Evolutionary conservation across 495 filamentous ascomycete genomes (phyloP).

Genomic region (Tuber microsphaerosporum): DNA sequence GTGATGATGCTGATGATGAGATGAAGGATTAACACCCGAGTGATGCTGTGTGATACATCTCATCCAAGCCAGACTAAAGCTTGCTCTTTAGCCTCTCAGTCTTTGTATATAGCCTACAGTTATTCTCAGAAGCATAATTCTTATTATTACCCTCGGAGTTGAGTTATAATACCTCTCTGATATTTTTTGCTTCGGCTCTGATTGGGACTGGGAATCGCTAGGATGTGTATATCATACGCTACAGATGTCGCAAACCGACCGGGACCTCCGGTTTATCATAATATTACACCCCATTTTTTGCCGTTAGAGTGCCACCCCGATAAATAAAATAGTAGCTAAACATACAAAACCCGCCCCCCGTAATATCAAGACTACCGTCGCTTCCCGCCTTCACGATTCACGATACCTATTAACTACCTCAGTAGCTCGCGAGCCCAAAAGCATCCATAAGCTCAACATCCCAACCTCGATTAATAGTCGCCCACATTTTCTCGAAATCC

Average conservation of each 20-base stretch:
- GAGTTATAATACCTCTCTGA: background rate
- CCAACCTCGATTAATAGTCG: too few species aligned
- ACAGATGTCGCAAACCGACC: background rate
- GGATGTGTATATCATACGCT: background rate
- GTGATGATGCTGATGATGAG: constrained; percentile 51
- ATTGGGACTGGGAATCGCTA: background rate
- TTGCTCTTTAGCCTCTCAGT: background rate
- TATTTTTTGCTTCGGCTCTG: background rate
- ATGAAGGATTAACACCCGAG: constrained; percentile 28
- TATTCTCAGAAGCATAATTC: background rate
- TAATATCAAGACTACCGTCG: too few species aligned
- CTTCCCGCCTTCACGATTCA: too few species aligned
- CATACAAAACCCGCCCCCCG: too few species aligned
- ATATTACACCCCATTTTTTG: too few species aligned
- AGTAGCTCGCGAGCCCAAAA: too few species aligned
- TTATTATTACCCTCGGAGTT: background rate
- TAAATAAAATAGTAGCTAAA: too few species aligned
- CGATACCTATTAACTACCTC: too few species aligned
- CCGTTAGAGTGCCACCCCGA: too few species aligned
- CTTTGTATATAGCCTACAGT: constrained; percentile 6
- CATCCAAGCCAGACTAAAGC: background rate
- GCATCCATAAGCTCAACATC: too few species aligned
- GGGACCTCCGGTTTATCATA: too few species aligned
- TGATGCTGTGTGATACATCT: constrained; percentile 1
- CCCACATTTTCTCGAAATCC: too few species aligned